phyloP scores from a whole-genome alignment of 306 rosid species.

The Boehmeria nivea region DNA sequence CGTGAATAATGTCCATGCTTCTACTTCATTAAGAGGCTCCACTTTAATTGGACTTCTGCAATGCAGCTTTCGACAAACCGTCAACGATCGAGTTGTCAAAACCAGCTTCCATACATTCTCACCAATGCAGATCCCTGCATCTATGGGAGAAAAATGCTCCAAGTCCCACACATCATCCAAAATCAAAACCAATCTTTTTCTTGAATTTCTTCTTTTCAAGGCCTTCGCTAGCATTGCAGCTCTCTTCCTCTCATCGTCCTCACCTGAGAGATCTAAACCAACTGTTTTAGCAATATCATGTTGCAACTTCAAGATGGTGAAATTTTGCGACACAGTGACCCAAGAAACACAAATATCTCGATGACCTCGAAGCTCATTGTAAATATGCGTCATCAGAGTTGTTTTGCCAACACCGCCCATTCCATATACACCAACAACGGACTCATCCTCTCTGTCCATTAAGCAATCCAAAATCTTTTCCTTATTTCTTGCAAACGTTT shows the following conservation, averaged over 20 bases:
- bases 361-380: not conserved
- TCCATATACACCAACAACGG: not conserved
- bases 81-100: conserved; percentile 18
- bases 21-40: not conserved
- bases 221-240: not conserved
- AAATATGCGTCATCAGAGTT: not conserved
- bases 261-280: not conserved
- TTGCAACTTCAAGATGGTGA: not conserved
- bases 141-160: conserved; percentile 12
- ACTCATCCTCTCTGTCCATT: not conserved
- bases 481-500: too few relatives aligned
- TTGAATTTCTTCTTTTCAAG: not conserved
- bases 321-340: not conserved
- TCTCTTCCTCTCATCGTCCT: not conserved
- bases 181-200: not conserved
- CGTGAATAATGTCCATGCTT: conserved; percentile 13
- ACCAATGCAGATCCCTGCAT: conserved; percentile 19
- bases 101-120: conserved; percentile 19
- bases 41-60: not conserved
- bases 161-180: conserved; percentile 34
- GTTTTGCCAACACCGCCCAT: not conserved
- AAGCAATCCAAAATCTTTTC: not conserved
- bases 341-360: not conserved
- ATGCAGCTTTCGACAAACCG: conserved; percentile 16
- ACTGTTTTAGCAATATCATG: not conserved